A percentile compares a stretch with the other conserved stretches of the same genome.
Evolutionary conservation across 73 alveolate species (phyloP).

Genomic region (Stentor roeselii): DNA sequence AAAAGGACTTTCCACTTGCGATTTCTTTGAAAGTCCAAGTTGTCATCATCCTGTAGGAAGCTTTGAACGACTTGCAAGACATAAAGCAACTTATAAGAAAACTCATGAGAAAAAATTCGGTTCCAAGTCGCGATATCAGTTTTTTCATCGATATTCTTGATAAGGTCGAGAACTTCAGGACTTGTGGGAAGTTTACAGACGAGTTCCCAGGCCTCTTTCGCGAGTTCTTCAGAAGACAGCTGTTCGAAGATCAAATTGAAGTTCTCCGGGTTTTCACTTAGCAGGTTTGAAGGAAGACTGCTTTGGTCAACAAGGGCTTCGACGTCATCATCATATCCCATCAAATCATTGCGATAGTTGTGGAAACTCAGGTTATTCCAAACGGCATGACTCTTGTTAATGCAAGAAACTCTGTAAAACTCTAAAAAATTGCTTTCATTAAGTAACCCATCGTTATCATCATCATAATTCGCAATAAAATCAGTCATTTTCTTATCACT

Average conservation of each 20-base stretch:
- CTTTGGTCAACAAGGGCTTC: constrained; percentile 36
- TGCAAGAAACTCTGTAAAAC: constrained; percentile 60
- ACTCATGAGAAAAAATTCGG: constrained; percentile 35
- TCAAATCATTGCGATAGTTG: constrained; percentile 63
- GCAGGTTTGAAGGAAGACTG: constrained; percentile 62
- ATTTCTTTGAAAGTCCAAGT: constrained; percentile 9
- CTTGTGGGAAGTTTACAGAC: constrained; percentile 53
- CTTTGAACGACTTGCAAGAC: constrained; percentile 60
- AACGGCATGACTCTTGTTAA: constrained; percentile 59
- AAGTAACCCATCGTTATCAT: constrained; percentile 60
- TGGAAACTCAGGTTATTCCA: constrained; percentile 67
- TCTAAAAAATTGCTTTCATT: constrained; percentile 51
- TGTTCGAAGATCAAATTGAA: constrained; percentile 52
- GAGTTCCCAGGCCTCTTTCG: constrained; percentile 60
- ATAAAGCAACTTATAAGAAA: constrained; percentile 63
- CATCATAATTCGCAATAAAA: constrained; percentile 55
- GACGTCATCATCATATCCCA: constrained; percentile 38
- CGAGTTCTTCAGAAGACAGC: constrained; percentile 39
- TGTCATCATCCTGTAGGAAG: constrained; percentile 48
- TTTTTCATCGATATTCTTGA: constrained; percentile 38
- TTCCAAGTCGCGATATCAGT: constrained; percentile 64
- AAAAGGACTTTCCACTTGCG: constrained; percentile 42
- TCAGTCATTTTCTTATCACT: constrained; percentile 48
- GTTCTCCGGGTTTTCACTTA: constrained; percentile 54
- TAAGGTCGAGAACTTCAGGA: constrained; percentile 52